Base-by-base conservation (phyloP, 352 stramenopile genomes). In the Thalassiosira hispida region DNA sequence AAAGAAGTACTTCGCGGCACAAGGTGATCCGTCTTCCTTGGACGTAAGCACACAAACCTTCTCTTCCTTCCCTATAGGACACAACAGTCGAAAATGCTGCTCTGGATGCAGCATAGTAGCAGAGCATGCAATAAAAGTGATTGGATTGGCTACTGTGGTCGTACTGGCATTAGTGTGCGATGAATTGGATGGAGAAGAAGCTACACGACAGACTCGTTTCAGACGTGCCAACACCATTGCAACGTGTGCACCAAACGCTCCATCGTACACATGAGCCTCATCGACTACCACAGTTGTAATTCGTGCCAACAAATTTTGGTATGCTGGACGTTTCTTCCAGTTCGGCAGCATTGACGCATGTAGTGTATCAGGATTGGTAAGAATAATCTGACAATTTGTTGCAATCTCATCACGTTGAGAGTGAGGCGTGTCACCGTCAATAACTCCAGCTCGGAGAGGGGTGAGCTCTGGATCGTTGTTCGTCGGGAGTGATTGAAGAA, bases 331-430 rank as follows among this genome's bases (percentile, higher is more conserved):
- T 18, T 81, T 81, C 16, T 91, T 86, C 86, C 86, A 92, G n/a
- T 96, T 90, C 0, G 96, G 95, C 12, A 99, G 80, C 25, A 99
- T 96, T n/a, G 95, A 95, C 12, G 97, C 91, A 83, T 99, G 97
- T 14, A 99, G 89, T 77, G 98, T 99, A 81, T 99, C 97, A 27
- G 97, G 97, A 85, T 99, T 99, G 2, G 96, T 99, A n/a, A 99
- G 85, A 59, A 99, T 96, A 42, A 99, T 93, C 49, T 97, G 95
- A 8, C 93, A 85, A n/a, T 96, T 87, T 9, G 86, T 84, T 22
- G 95, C 94, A 25, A 98, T 90, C 47, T 90, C 88, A 22, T 90
- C 91, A 5, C 97, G 93, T 52, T 95, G 90, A 63, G 92, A 91
- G 84, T 98, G 96, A 7, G 92, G 85, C 5, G 96, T 98, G 80